These are phyloP conservation scores for Thalassiosira mediterranea DNA, from an alignment of 352 stramenopile genomes.

Conservation along the genomic window DNA sequence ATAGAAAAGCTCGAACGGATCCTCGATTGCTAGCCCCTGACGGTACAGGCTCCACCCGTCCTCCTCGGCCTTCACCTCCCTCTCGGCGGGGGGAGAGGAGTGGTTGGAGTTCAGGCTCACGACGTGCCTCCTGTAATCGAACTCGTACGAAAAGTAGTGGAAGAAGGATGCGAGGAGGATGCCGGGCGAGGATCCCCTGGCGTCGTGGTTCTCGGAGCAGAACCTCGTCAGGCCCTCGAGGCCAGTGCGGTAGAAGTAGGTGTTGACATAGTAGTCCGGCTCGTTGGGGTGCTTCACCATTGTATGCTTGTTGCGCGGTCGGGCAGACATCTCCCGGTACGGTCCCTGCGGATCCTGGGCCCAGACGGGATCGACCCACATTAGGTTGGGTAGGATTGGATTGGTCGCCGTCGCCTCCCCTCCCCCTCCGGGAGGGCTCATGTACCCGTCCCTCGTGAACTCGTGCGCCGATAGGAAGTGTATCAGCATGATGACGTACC, in stretches of 20 bases:
- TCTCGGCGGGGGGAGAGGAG: slow-evolving; percentile 73
- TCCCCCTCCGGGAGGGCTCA: slow-evolving; percentile 13
- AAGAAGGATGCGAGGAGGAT: slow-evolving; percentile 96
- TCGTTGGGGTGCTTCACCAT: slow-evolving; percentile 80
- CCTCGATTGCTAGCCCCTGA: slow-evolving; percentile 91
- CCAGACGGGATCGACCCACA: slow-evolving; percentile 87
- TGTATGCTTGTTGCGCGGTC: slow-evolving; percentile 44
- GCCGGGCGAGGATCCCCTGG: slow-evolving; percentile 84
- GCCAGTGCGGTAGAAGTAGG: slow-evolving; percentile 82
- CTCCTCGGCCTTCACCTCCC: slow-evolving; percentile 85
- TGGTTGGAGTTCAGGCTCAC: slow-evolving; percentile 90
- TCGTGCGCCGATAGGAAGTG: slow-evolving; percentile 90
- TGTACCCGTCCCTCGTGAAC: slow-evolving; percentile 56
- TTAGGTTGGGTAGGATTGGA: slow-evolving; percentile 94
- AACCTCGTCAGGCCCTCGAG: slow-evolving; percentile 58
- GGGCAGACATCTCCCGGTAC: slow-evolving; percentile 63
- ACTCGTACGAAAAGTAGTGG: slow-evolving; percentile 93
- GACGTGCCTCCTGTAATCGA: slow-evolving; percentile 93
- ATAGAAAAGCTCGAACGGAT: slow-evolving; percentile 98
- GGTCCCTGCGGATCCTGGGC: slow-evolving; percentile 65
- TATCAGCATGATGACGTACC: slow-evolving; percentile 95
- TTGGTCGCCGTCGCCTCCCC: slow-evolving; percentile 11
- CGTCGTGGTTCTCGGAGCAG: slow-evolving; percentile 55
- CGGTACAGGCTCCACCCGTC: slow-evolving; percentile 85
- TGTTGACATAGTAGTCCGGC: slow-evolving; percentile 72